Base-by-base conservation (phyloP, 495 filamentous ascomycete genomes). In the Penicillium cataractarum region DNA sequence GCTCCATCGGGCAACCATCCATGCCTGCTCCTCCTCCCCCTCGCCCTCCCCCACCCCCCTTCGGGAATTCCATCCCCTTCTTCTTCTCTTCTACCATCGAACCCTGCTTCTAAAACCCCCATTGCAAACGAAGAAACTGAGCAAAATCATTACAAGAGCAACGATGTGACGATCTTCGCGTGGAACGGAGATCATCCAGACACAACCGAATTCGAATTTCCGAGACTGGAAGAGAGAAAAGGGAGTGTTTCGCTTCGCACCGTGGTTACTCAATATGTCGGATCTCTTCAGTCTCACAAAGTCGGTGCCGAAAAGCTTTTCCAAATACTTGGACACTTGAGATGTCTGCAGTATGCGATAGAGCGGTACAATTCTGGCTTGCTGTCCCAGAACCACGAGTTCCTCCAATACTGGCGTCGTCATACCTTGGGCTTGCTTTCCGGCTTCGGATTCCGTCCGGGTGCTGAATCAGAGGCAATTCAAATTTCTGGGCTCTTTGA, bases 341-440 rank as follows among this genome's bases (percentile, higher is more conserved):
- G 48, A 51, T 51, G 48, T 17, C 48, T 51, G 4, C 24, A 15
- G 2, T 19, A 51, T 17, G 48, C 48, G 48, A 51, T 51, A 26
- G 48, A 27, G 48, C 48, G 48, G 15, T 51, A 51, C 48, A 51
- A 51, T 15, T 26, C 24, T 2, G 48, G 48, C 22, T 15, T 51
- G 48, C 24, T 26, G 22, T 51, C 48, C 24, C 48, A 51, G 24
- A 27, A 24, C 48, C 5, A 26, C 2, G 48, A 51, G 21, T 51
- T 51, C 24, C 27, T 51, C 8, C 48, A 51, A 51, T 51, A 51
- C 24, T 51, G 48, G 48, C 48, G 48, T 7, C 48, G 48, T 15
- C 48, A 51, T 29, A 51, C 48, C 24, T n/a, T 51, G 22, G 15
- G 48, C 24, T 29, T 51, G 24, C 10, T 29, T 1, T 51, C 48